Percentiles rank a stretch among this genome's conserved stretches.
phyloP scores from a whole-genome alignment of 345 rosid genomes.

The Hibiscus mutabilis region DNA sequence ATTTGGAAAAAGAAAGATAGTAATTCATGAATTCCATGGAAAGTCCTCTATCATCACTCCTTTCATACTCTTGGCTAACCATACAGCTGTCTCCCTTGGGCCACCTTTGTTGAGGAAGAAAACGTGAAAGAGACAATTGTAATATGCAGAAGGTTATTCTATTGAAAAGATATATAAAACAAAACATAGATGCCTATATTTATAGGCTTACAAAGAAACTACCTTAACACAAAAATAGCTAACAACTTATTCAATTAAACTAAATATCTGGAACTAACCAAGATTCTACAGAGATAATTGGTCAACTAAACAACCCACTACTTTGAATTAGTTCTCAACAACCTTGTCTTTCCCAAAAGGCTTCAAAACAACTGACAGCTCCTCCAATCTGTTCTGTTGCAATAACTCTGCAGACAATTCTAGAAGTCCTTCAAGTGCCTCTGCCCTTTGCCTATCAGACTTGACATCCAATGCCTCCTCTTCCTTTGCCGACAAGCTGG shows the following conservation, averaged over 20 bases:
- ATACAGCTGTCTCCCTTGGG: background rate
- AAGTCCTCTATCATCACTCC: background rate
- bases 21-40: background rate
- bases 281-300: no score
- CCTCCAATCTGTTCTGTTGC: background rate
- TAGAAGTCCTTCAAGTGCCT: background rate
- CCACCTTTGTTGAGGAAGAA: no score
- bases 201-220: no score
- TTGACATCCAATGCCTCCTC: background rate
- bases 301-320: no score
- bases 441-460: background rate
- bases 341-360: constrained; percentile 1
- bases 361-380: background rate
- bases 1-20: background rate
- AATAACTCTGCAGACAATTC: constrained; percentile 1
- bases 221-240: no score
- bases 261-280: no score
- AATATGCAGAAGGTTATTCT: no score
- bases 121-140: no score
- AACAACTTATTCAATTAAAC: no score
- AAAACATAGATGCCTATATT: no score
- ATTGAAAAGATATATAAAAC: no score
- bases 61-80: background rate
- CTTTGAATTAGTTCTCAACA: no score
- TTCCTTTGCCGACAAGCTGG: background rate